Base-by-base conservation (phyloP, 768 basidiomycete genomes). In the Boletus rubescentipes region DNA sequence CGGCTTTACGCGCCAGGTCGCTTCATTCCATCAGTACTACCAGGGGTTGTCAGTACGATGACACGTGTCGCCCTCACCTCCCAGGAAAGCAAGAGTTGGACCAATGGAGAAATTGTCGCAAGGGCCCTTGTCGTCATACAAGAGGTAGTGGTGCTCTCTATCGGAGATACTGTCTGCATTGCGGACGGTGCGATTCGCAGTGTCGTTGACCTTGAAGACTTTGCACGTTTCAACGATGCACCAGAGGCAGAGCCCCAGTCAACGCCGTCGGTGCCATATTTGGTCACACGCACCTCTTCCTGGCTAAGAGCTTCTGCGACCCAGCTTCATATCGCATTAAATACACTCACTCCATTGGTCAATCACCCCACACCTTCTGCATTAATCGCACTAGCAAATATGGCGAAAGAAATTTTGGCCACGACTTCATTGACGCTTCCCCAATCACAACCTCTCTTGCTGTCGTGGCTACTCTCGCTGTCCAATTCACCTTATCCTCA, bases 231-330 rank as follows among this genome's bases (percentile, higher is more conserved):
- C 29, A 62, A 60, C 21, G 51, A 63, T 31, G 35, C 39, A 18
- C 48, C 56, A 20, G 43, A 51, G 20, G 51, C 44, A 40, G 55
- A 62, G 38, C 53, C 34, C 50, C 67, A 45, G 54, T 61, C 55
- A 59, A 58, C 61, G 5, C 53, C 62, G n/a, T 56, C 73, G 31
- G 67, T 61, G n/a, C 74, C 75, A 10, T 82, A 75, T 60, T 63
- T 75, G 18, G 83, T 83, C n/a, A 61, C 70, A 4, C 81, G 93
- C 5, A 87, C 89, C 0, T 66, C 82, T 12, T 76, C 85, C 0
- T 98, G 95, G 91, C 78, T 97, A 40, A 79, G 78, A 20, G 93
- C 82, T 34, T 93, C 92, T 1, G 77, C 89, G 2, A 80, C 91
- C 6, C 93, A 97, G 63, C 73, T 98, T 11, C 83, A 89, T 42